Evolutionary conservation across 768 basidiomycete species (phyloP), one percentile per base, ranked within the genome.

Genomic region (Auriscalpium orientale): DNA sequence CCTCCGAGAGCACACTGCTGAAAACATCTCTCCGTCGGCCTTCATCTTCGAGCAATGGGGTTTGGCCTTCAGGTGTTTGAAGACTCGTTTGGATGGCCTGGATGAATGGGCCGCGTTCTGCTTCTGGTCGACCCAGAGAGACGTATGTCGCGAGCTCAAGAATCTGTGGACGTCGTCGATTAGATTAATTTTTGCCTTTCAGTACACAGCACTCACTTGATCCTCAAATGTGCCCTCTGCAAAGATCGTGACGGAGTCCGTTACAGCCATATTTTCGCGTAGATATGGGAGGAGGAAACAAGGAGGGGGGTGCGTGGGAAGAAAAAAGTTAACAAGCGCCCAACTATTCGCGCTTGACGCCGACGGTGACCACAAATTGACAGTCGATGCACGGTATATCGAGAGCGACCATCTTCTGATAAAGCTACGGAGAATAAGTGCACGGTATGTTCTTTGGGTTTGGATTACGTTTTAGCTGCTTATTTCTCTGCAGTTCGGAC

Each of bases 171-270:
- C 46, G 51, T 59, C 51, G 55, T 28, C 22, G n/a, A 58, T 5
- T 49, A 56, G 37, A 8, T 33, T 12, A 21, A 34, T 56, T 22
- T 52, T 37, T 49, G 37, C 20, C 50, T 47, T n/a, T 18, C 1
- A 3, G 33, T 13, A 38, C 28, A 38, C 36, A 18, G 33, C 15
- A 51, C 12, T 21, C 51, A 88, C 89, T 82, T 91, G 88, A 70
- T 94, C 91, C 68, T 87, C 85, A 63, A 89, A 92, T 1, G 90
- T 91, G 51, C 91, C 91, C 71, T 94, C 91, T 18, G 87, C 84
- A 66, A 91, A 92, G 61, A 92, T 82, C 57, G 90, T 84, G 55
- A 92, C 76, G 43, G 89, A 87, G 72, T 91, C 90, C 62, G 85
- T 76, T 61, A 68, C 70, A 56, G 82, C 71, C 87, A 91, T 90